Evolutionary conservation across 768 basidiomycete species (phyloP), one percentile per base, ranked within the genome.

Genomic region (Lactarius deliciosus): DNA sequence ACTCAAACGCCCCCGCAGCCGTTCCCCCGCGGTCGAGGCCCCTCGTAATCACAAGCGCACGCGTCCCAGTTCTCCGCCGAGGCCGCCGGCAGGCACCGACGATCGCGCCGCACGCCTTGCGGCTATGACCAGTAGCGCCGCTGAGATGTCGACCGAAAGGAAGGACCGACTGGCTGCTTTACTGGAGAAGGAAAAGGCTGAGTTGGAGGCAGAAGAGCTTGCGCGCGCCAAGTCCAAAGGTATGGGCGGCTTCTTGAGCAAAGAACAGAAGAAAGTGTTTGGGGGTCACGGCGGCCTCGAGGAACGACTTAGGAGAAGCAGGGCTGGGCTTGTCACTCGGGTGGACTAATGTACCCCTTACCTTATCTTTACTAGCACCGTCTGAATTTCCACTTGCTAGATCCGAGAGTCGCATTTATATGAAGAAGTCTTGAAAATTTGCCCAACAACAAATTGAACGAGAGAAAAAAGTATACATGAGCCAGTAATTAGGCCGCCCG

Each of bases 71-170:
- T 79, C 79, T 32, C 79, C 69, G 8, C 65, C 74, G 58, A 74
- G 72, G 34, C 71, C 72, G 30, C 57, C 65, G 63, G 74, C 69
- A 55, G 61, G 22, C 71, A 74, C 77, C 9, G 80, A 82, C 1
- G 89, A 88, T 34, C 89, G 95, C 40, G 87, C 88, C 3, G 90
- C 91, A 32, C 88, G 92, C n/a, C 80, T 98, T 34, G 96, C 93
- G 0, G 90, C 94, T 5, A 98, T 98, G 96, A 78, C 88, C 28
- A 77, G 82, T 2, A 85, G 89, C 65, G 96, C 96, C 1, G 75
- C 80, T n/a, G 75, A 76, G 9, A 81, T 94, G 79, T 83, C 85
- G 56, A 75, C 76, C 0, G 87, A 94, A 55, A 86, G 96, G 30
- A 85, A 89, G 66, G 84, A 87, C 69, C 85, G 91, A 25, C 79